Evolutionary conservation across 495 filamentous ascomycete species (phyloP), one percentile per base, ranked within the genome.

Genomic region (Daldinia vernicosa): DNA sequence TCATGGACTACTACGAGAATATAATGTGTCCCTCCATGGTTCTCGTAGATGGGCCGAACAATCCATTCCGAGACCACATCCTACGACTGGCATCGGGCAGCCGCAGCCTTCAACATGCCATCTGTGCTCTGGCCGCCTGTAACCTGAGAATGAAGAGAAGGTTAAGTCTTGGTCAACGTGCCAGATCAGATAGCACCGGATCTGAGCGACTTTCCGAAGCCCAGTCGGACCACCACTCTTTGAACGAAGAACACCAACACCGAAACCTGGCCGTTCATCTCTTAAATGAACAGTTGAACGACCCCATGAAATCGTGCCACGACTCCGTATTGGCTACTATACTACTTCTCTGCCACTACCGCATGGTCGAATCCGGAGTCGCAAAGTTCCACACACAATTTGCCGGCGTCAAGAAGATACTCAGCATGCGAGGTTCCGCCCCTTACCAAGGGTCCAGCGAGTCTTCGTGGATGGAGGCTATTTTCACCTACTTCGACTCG

Each of bases 401-500:
- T 72, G 93, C 93, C 0, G 94, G 95, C 1, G 95, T 97, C 56
- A 95, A 94, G 77, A 95, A 95, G 82, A 89, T 98, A 54, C 88
- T 98, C 11, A 87, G 90, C 11, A 89, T 98, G 80, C 87, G 94
- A 60, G 86, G 91, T 67, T 87, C 88, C 26, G 87, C 86, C 30
- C 78, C 85, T 17, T 83, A 89, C 43, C 87, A 89, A 15, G 91
- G 93, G 59, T 88, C 92, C 32, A 90, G 89, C 45, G 84, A 85
- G 52, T 87, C 86, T 68, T 82, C 85, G 4, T 98, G 95, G 95
- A 93, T 97, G 83, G 93, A 97, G 66, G 90, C 93, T n/a, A 89
- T 97, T 75, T 98, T 98, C 75, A 95, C 93, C 15, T 97, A 94
- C 87, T 93, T 96, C 71, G 95, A 97, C 77, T 94, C 93, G n/a